Percentiles rank a stretch among this genome's conserved stretches.
Conservation (phyloP, 139 green algal species). For the Helicosporidium sp. region DNA sequence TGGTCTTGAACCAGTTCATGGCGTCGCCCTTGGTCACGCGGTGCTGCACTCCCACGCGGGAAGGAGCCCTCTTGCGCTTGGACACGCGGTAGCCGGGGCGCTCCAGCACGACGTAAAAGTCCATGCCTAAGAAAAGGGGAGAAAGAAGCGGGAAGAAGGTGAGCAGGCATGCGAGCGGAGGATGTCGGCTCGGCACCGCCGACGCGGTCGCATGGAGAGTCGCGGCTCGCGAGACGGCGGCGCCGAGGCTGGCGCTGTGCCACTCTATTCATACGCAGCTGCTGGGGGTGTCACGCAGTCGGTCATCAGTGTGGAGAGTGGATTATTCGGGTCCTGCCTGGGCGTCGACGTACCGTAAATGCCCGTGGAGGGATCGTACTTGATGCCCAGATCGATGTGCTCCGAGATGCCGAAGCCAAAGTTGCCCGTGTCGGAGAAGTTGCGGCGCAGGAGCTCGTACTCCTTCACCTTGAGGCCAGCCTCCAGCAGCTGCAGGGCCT, state of each 20-base stretch:
- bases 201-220: neutral
- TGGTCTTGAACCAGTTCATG: constrained; percentile 69
- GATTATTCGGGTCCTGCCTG: too few relatives aligned
- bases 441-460: constrained; percentile 91
- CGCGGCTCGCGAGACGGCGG: too few relatives aligned
- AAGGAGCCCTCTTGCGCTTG: constrained; percentile 37
- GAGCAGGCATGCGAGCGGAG: too few relatives aligned
- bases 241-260: too few relatives aligned
- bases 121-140: too few relatives aligned
- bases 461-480: constrained; percentile 97
- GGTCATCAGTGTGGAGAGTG: too few relatives aligned
- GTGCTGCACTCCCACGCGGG: constrained; percentile 59
- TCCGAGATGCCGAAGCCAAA: constrained; percentile 92
- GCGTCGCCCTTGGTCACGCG: constrained; percentile 89
- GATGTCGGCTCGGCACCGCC: too few relatives aligned
- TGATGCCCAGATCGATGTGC: constrained; percentile 99
- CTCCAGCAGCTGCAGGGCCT: constrained; percentile 97
- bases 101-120: constrained; percentile 98
- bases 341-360: constrained; percentile 72
- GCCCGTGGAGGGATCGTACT: constrained; percentile 98
- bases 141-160: too few relatives aligned
- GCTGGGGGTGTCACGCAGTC: constrained; percentile 2
- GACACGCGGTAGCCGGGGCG: constrained; percentile 82
- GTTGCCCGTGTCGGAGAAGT: constrained; percentile 92
- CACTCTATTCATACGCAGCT: neutral